Conservation (phyloP, 2,329 filamentous ascomycete species). For the Zelopaecilomyces penicillatus region DNA sequence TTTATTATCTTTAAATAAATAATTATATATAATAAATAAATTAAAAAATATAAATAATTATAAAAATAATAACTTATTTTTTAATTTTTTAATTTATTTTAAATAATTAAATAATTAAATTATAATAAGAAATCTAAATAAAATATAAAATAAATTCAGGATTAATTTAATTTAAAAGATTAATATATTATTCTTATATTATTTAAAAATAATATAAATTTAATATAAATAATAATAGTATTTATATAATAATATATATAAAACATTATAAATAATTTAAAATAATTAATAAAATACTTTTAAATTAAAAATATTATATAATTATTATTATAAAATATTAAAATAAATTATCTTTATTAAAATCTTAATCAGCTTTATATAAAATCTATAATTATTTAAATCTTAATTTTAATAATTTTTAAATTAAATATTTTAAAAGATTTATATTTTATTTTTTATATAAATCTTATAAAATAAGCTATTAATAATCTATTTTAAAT, state of each 20-base stretch:
- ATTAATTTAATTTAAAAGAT: neutral
- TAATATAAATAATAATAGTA: too few relatives aligned
- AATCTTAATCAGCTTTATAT: too few relatives aligned
- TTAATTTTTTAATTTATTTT: neutral
- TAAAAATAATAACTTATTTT: neutral
- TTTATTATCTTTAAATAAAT: neutral
- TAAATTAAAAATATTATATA: neutral
- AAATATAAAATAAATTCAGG: neutral
- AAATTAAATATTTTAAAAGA: too few relatives aligned
- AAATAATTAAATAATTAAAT: neutral
- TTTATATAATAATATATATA: neutral
- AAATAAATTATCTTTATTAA: too few relatives aligned
- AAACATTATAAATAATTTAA: neutral
- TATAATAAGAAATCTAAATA: too few relatives aligned
- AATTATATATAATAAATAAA: neutral
- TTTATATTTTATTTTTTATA: too few relatives aligned
- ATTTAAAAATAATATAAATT: neutral
- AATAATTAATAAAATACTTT: neutral
- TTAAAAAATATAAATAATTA: neutral
- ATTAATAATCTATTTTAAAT: too few relatives aligned
- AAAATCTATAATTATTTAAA: too few relatives aligned
- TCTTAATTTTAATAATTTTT: too few relatives aligned
- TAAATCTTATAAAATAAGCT: too few relatives aligned
- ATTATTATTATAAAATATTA: neutral
- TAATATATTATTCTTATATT: neutral